A percentile compares a stretch with the other conserved stretches of the same genome.
Evolutionary conservation across 2,329 filamentous ascomycete genomes (phyloP).

Genomic region (Scytalidium sp.): DNA sequence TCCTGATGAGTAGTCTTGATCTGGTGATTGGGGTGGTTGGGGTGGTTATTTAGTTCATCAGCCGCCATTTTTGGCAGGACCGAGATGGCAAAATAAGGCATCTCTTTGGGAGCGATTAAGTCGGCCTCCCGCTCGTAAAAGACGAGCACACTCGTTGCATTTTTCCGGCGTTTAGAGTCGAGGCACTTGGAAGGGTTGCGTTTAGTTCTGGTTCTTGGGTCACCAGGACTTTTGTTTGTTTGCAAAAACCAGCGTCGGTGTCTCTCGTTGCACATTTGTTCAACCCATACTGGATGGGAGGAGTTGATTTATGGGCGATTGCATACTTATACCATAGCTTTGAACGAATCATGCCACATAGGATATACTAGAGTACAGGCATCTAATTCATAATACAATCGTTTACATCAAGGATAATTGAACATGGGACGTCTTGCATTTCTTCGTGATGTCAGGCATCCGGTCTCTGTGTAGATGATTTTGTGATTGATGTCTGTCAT

Average conservation of each 20-base stretch:
- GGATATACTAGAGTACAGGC: background rate
- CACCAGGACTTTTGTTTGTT: background rate
- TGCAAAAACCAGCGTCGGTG: background rate
- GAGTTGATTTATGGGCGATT: background rate
- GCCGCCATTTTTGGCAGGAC: background rate
- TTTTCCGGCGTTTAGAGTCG: background rate
- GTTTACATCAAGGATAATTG: background rate
- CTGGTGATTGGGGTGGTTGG: too few relatives aligned
- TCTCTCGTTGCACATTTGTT: background rate
- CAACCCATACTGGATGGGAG: background rate
- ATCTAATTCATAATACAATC: background rate
- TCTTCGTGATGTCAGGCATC: too few relatives aligned
- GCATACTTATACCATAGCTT: background rate
- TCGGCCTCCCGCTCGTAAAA: background rate
- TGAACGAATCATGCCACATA: background rate
- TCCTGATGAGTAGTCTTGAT: constrained; percentile 52
- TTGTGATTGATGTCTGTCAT: too few relatives aligned
- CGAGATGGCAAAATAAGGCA: background rate
- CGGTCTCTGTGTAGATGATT: too few relatives aligned
- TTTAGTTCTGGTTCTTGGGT: background rate
- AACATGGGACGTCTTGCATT: too few relatives aligned
- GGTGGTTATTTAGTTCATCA: background rate
- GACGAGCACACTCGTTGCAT: background rate
- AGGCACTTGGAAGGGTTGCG: background rate
- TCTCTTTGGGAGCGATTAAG: background rate